A percentile compares a stretch with the other conserved stretches of the same genome.
Evolutionary conservation across 805 yeast genomes (phyloP).

Genomic region (Starmera dryadoides): DNA sequence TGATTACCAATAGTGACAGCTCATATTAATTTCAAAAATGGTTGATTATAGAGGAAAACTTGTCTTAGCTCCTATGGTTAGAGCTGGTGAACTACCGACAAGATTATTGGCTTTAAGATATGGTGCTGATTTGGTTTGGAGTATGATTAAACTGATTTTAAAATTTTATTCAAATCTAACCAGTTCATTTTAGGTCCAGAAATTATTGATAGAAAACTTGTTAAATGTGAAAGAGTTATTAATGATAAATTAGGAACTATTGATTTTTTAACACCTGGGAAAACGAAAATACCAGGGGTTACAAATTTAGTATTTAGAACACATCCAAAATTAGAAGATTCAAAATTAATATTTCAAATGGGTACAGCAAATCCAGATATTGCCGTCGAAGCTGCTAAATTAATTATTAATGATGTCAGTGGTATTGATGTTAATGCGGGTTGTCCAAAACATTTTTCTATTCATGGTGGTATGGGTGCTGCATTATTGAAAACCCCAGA

Average conservation of each 20-base stretch:
- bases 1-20: too few species aligned
- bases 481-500: slow-evolving; percentile 83
- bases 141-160: slow-evolving; percentile 17
- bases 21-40: too few species aligned
- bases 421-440: slow-evolving; percentile 95
- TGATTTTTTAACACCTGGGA: slow-evolving; percentile 44
- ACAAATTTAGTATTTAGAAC: slow-evolving; percentile 70
- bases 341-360: slow-evolving; percentile 75
- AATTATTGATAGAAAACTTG: slow-evolving; percentile 77
- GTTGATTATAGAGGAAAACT: slow-evolving; percentile 68
- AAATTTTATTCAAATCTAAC: neutral
- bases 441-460: slow-evolving; percentile 92
- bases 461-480: slow-evolving; percentile 98
- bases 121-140: slow-evolving; percentile 96
- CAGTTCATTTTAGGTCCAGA: slow-evolving; percentile 54
- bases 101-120: slow-evolving; percentile 69
- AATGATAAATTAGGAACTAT: slow-evolving; percentile 53
- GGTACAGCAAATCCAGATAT: slow-evolving; percentile 80
- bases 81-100: slow-evolving; percentile 92
- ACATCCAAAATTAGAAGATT: slow-evolving; percentile 50
- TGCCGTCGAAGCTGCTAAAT: slow-evolving; percentile 82
- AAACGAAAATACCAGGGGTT: slow-evolving; percentile 36
- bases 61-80: slow-evolving; percentile 93
- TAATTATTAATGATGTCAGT: slow-evolving; percentile 78
- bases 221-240: slow-evolving; percentile 57